Conservation (phyloP, 805 yeast species). For the Candida stauntonica region DNA sequence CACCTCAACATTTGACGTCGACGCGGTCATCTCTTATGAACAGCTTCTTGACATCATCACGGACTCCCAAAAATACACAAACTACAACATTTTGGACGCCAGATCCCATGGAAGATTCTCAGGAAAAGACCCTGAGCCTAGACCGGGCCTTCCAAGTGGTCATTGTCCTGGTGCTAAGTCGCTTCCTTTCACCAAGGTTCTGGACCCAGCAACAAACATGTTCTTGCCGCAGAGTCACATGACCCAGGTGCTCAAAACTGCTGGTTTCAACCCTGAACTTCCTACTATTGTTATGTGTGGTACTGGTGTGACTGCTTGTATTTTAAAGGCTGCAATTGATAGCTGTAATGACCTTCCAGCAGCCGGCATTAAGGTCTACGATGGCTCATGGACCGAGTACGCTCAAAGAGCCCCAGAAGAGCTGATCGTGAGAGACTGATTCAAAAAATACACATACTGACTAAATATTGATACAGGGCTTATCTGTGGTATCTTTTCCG, state of each 20-base stretch:
- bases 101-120: slow-evolving; percentile 70
- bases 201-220: slow-evolving; percentile 42
- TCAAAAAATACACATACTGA: background rate
- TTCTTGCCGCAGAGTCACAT: slow-evolving; percentile 49
- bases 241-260: slow-evolving; percentile 39
- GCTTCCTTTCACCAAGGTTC: slow-evolving; percentile 65
- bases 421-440: slow-evolving; percentile 41
- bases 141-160: slow-evolving; percentile 84
- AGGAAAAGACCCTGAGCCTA: slow-evolving; percentile 82
- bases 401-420: slow-evolving; percentile 65
- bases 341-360: slow-evolving; percentile 43
- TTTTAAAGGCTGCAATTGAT: slow-evolving; percentile 71
- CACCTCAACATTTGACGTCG: slow-evolving; percentile 35
- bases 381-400: slow-evolving; percentile 91
- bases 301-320: slow-evolving; percentile 93
- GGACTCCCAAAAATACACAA: slow-evolving; percentile 37
- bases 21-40: slow-evolving; percentile 63
- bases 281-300: slow-evolving; percentile 91
- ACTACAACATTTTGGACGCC: slow-evolving; percentile 72
- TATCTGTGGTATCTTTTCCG: slow-evolving; percentile 63
- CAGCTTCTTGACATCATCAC: slow-evolving; percentile 58
- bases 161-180: slow-evolving; percentile 81
- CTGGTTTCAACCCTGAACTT: slow-evolving; percentile 37
- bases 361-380: slow-evolving; percentile 57
- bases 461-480: slow-evolving; percentile 34